A percentile compares a stretch with the other conserved stretches of the same genome.
These are phyloP conservation scores for Gracilaria gracilis DNA, from an alignment of 23 red algal genomes.

Conservation along the genomic window DNA sequence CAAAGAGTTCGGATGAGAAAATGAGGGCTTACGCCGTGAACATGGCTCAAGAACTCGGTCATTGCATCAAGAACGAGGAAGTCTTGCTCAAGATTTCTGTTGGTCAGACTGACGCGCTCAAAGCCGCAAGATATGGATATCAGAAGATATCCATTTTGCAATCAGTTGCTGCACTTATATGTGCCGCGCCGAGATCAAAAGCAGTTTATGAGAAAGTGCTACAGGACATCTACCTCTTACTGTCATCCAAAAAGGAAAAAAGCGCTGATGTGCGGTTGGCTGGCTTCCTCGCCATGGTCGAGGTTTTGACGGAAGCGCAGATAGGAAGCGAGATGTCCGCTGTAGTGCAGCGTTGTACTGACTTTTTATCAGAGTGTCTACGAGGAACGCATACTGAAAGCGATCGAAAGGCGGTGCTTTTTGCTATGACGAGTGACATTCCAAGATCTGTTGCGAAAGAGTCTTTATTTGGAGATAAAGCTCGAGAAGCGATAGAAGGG, in stretches of 20 bases:
- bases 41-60: conserved; percentile 39
- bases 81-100: conserved; percentile 13
- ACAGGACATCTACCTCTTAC: background rate
- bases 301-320: background rate
- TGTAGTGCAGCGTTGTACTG: background rate
- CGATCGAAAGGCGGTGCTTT: conserved; percentile 24
- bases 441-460: background rate
- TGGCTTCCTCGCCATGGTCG: background rate
- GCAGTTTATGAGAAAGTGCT: conserved; percentile 20
- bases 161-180: conserved; percentile 16
- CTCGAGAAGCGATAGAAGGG: conserved; percentile 11
- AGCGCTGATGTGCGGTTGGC: conserved; percentile 38
- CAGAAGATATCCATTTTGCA: conserved; percentile 53
- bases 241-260: conserved; percentile 54
- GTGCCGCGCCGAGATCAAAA: background rate
- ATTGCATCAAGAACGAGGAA: conserved; percentile 42
- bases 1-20: conserved; percentile 53
- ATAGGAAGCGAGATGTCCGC: background rate
- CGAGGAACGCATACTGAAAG: conserved; percentile 14
- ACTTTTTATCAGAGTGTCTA: background rate
- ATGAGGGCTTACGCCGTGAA: conserved; percentile 6
- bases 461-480: background rate
- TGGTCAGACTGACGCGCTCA: background rate
- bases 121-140: conserved; percentile 62
- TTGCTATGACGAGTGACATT: conserved; percentile 11